phyloP scores from a whole-genome alignment of 768 basidiomycete genomes.

The Thelephora ganbajun region DNA sequence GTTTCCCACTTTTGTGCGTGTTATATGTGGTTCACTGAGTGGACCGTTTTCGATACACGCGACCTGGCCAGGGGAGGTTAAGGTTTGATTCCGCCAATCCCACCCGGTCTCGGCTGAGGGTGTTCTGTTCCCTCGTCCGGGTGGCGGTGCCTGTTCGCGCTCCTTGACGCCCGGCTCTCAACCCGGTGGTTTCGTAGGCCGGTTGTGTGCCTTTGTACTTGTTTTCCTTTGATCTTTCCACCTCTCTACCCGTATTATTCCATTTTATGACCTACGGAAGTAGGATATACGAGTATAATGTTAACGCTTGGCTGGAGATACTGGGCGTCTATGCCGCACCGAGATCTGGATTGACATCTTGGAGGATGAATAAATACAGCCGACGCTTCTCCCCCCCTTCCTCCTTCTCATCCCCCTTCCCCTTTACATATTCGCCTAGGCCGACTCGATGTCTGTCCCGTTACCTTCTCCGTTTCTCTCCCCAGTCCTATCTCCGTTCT shows the following conservation, averaged over 20 bases:
- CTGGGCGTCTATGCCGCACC: background rate
- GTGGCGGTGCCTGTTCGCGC: background rate
- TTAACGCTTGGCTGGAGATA: background rate
- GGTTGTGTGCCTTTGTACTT: background rate
- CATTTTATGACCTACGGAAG: background rate
- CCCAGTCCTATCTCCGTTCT: no score
- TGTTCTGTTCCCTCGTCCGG: background rate
- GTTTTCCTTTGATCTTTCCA: no score
- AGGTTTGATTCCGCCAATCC: background rate
- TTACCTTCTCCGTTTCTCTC: no score
- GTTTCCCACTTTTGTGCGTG: constrained; percentile 88
- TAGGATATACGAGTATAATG: background rate
- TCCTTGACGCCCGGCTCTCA: background rate
- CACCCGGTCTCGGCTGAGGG: background rate
- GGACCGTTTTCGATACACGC: constrained; percentile 8
- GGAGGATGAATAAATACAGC: background rate
- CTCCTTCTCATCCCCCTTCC: background rate
- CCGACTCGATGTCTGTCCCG: no score
- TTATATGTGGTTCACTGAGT: constrained; percentile 45
- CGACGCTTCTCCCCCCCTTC: background rate
- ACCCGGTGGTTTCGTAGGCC: background rate
- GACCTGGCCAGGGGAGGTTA: constrained; percentile 8
- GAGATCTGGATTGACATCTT: background rate
- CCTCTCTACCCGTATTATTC: no score
- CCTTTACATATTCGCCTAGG: background rate